These are phyloP conservation scores for Euphorbia pulcherrima DNA, from an alignment of 345 rosid genomes.

Conservation along the genomic window DNA sequence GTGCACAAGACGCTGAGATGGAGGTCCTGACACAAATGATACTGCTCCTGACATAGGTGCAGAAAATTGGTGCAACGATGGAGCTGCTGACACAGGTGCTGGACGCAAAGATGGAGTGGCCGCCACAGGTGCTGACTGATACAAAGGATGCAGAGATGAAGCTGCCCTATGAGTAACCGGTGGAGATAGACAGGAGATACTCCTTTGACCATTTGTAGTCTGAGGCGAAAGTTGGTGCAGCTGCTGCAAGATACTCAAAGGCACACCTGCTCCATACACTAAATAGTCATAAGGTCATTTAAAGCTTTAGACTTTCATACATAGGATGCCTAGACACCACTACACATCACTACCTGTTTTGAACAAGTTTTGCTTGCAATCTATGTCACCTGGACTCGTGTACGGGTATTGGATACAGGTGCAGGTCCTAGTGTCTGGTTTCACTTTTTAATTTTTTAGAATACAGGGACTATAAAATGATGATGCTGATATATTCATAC, in stretches of 20 bases:
- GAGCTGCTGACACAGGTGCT: constrained; percentile 13
- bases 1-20: constrained; percentile 21
- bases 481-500: too few species aligned
- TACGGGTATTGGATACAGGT: too few species aligned
- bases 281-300: not conserved
- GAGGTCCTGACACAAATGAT: too few species aligned
- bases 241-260: constrained; percentile 35
- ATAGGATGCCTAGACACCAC: too few species aligned
- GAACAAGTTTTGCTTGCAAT: too few species aligned
- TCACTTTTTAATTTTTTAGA: too few species aligned
- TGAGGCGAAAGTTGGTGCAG: constrained; percentile 27
- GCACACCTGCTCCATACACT: constrained; percentile 30
- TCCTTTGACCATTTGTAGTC: constrained; percentile 24
- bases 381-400: too few species aligned
- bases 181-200: constrained; percentile 18
- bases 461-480: too few species aligned
- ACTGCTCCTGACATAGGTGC: too few species aligned
- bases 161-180: constrained; percentile 16
- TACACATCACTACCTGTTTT: too few species aligned
- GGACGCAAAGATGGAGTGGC: constrained; percentile 20
- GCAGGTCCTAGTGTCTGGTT: too few species aligned
- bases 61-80: constrained; percentile 18
- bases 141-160: constrained; percentile 22
- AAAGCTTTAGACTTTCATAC: not conserved
- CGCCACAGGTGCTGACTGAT: constrained; percentile 17